Evolutionary conservation across 176 grass and related monocot species (phyloP), one percentile per base, ranked within the genome.

Genomic region (Saccharum officinarum): DNA sequence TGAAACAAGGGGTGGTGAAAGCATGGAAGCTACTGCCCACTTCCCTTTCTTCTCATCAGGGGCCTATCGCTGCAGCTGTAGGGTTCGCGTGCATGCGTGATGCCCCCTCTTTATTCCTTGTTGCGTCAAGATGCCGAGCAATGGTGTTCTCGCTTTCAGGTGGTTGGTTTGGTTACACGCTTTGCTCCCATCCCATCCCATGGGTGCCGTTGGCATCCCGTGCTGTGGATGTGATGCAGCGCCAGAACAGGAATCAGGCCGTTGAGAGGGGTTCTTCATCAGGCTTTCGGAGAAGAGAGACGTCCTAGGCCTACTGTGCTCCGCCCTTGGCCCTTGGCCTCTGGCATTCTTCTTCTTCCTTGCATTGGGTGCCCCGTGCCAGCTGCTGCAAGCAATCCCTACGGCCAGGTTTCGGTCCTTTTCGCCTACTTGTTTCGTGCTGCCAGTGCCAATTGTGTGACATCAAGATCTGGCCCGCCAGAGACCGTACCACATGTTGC

Each of bases 71-170:
- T 25, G 45, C 28, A 28, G 28, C 45, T 69, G 63, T 50, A 72
- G 72, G 71, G 85, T 85, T 62, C 71, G 71, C 64, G 55, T 57
- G 54, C 3, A 59, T 59, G 55, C 55, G 25, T 77, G 82, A 25
- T 71, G 71, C 33, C 39, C 57, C 17, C 28, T 68, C 71, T 49
- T 86, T 82, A 72, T 79, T 65, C 37, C 3, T 68, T 37, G 60
- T 37, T 22, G 38, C 70, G 33, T 28, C 16, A 28, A 17, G 33
- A 66, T 14, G 30, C 64, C 5, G 10, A 20, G n/a, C n/a, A 20
- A 22, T 83, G 80, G 68, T 77, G 31, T 65, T 63, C 50, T 75
- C 20, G 28, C 89, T 91, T 80, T 87, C 81, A 65, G 69, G 50
- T 75, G 44, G 26, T 18, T 49, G 70, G 25, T 10, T 47, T 40